These are phyloP conservation scores for Talaromyces islandicus DNA, from an alignment of 2,329 filamentous ascomycete genomes.

Conservation along the genomic window DNA sequence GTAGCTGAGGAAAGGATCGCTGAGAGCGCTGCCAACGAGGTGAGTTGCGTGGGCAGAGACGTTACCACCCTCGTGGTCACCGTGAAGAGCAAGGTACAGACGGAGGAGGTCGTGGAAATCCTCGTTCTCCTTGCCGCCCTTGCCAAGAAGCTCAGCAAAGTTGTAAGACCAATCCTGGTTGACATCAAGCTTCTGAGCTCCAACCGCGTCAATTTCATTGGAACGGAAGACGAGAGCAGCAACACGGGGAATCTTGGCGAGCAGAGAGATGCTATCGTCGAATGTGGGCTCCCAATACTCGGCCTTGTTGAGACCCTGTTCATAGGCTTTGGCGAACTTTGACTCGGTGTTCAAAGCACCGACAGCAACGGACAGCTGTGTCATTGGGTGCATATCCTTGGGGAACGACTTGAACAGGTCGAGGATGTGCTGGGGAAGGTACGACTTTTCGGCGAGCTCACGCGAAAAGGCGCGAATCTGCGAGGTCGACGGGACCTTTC, in stretches of 20 bases:
- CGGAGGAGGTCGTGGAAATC: conserved; percentile 82
- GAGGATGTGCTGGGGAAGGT: conserved; percentile 74
- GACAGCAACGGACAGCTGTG: conserved; percentile 90
- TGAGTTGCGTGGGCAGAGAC: conserved; percentile 95
- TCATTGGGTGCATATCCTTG: conserved; percentile 92
- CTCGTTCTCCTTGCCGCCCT: conserved; percentile 71
- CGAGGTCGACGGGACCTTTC: conserved; percentile 73
- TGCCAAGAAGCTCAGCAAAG: conserved; percentile 93
- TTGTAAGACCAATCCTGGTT: conserved; percentile 98
- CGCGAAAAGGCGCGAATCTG: conserved; percentile 80
- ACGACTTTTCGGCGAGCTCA: conserved; percentile 79
- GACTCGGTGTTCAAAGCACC: conserved; percentile 94
- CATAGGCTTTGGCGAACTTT: conserved; percentile 89
- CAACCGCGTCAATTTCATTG: conserved; percentile 70
- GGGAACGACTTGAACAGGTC: conserved; percentile 89
- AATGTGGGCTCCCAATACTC: conserved; percentile 99
- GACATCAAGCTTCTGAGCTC: conserved; percentile 66
- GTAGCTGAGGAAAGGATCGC: conserved; percentile 93
- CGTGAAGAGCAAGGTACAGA: conserved; percentile 91
- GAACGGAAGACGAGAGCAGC: conserved; percentile 96
- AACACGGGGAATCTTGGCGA: conserved; percentile 94
- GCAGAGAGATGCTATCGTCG: conserved; percentile 85
- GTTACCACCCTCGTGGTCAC: conserved; percentile 97
- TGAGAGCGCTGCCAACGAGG: conserved; percentile 87
- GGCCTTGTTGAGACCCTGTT: conserved; percentile 82